Evolutionary conservation across 2,329 filamentous ascomycete species (phyloP).

Genomic region (Botrytis squamosa): DNA sequence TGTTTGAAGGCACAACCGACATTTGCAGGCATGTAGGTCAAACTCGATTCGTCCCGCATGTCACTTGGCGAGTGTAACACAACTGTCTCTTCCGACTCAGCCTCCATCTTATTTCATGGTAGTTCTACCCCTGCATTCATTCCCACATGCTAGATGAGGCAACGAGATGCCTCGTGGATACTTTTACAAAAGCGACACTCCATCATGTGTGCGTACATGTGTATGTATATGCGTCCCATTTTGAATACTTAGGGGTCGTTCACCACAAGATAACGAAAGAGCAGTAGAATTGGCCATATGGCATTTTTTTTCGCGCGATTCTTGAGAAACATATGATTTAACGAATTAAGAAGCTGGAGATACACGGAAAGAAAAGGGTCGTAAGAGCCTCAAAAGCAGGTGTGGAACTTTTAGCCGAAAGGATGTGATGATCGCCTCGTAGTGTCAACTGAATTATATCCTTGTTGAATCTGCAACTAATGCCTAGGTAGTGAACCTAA

Average conservation of each 20-base stretch:
- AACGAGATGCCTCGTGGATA: not conserved
- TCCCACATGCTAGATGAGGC: not conserved
- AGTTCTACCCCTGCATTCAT: not conserved
- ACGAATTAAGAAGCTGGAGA: not conserved
- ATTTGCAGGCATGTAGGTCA: not conserved
- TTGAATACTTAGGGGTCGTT: not conserved
- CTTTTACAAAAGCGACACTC: not conserved
- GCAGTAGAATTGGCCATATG: not conserved
- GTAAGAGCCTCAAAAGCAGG: not conserved
- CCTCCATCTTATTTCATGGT: not conserved
- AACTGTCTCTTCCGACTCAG: not conserved
- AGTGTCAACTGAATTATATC: not conserved
- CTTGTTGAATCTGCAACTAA: constrained; percentile 4
- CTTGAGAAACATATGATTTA: not conserved
- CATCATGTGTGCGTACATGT: not conserved
- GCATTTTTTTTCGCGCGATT: not conserved
- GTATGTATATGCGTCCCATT: not conserved
- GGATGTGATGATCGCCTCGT: not conserved
- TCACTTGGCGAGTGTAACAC: not conserved
- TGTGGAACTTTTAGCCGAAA: not conserved
- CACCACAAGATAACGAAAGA: not conserved
- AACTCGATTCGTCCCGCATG: not conserved
- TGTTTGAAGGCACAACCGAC: not conserved
- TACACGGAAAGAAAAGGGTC: not conserved
- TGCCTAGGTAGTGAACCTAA: not conserved